A percentile compares a stretch with the other conserved stretches of the same genome.
phyloP scores from a whole-genome alignment of 768 basidiomycete genomes.

The Hygrocybe punicea region DNA sequence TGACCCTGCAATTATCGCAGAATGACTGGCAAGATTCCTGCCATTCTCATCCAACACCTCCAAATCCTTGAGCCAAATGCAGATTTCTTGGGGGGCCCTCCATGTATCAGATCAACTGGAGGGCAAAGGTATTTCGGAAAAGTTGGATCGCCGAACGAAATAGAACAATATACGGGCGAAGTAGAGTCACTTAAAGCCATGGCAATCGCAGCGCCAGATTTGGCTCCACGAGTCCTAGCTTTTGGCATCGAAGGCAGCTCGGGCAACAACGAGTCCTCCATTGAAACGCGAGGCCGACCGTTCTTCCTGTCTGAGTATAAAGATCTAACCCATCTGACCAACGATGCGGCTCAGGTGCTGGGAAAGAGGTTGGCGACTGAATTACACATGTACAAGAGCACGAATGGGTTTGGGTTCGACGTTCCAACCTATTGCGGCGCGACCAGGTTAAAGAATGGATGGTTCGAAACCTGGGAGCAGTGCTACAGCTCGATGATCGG shows the following conservation, averaged over 20 bases:
- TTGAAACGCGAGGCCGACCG: conserved; percentile 37
- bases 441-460: conserved; percentile 68
- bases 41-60: conserved; percentile 43
- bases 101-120: conserved; percentile 53
- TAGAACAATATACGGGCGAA: conserved; percentile 68
- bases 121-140: conserved; percentile 64
- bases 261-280: background rate
- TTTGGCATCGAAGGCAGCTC: conserved; percentile 38
- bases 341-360: conserved; percentile 45
- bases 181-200: conserved; percentile 66
- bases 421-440: conserved; percentile 76
- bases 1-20: no score
- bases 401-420: conserved; percentile 62
- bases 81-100: conserved; percentile 44
- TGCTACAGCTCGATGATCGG: conserved; percentile 63
- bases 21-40: conserved; percentile 17
- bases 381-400: conserved; percentile 55
- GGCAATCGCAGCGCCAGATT: conserved; percentile 57
- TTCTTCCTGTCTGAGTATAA: conserved; percentile 78
- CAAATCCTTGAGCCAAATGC: conserved; percentile 48
- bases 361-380: conserved; percentile 64
- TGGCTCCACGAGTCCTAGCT: conserved; percentile 58
- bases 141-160: conserved; percentile 46
- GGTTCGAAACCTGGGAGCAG: conserved; percentile 67
- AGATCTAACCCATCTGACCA: conserved; percentile 48